Conservation (phyloP, 176 grass and related monocot genomes). For the Juncus inflexus region DNA sequence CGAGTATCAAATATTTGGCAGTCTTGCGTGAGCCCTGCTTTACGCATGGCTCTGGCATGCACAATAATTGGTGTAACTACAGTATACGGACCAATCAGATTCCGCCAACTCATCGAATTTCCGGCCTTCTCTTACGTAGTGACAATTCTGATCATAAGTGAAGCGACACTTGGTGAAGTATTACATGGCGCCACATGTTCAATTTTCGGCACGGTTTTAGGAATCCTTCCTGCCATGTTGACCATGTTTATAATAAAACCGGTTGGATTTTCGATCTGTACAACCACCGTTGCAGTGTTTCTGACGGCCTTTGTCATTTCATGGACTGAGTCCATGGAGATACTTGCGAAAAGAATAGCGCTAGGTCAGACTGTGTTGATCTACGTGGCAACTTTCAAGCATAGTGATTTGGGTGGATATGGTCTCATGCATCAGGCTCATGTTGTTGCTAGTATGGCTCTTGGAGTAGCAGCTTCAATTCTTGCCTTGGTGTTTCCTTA, state of each 20-base stretch:
- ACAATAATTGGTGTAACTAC: conserved; percentile 48
- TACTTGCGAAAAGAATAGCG: conserved; percentile 65
- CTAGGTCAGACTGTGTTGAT: conserved; percentile 74
- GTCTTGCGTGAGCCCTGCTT: conserved; percentile 33
- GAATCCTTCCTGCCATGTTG: conserved; percentile 51
- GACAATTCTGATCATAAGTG: conserved; percentile 49
- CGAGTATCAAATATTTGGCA: conserved; percentile 26
- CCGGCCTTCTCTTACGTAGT: conserved; percentile 77
- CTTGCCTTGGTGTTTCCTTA: conserved; percentile 52
- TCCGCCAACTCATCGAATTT: conserved; percentile 45
- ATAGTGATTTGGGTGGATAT: conserved; percentile 3
- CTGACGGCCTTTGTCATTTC: conserved; percentile 53
- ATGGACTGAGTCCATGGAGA: conserved; percentile 32
- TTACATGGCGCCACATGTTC: conserved; percentile 37
- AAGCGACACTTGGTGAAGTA: conserved; percentile 53
- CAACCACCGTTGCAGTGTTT: conserved; percentile 38
- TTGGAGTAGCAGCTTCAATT: conserved; percentile 50
- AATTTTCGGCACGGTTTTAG: conserved; percentile 55
- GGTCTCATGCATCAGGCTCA: conserved; percentile 48
- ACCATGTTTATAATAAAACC: conserved; percentile 49
- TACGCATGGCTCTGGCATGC: conserved; percentile 61
- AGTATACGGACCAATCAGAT: conserved; percentile 30
- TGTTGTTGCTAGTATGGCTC: conserved; percentile 59
- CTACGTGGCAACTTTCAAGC: conserved; percentile 48
- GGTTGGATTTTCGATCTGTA: conserved; percentile 32